These are phyloP conservation scores for Graphilbum sp. DNA, from an alignment of 2,329 filamentous ascomycete species.

Conservation along the genomic window DNA sequence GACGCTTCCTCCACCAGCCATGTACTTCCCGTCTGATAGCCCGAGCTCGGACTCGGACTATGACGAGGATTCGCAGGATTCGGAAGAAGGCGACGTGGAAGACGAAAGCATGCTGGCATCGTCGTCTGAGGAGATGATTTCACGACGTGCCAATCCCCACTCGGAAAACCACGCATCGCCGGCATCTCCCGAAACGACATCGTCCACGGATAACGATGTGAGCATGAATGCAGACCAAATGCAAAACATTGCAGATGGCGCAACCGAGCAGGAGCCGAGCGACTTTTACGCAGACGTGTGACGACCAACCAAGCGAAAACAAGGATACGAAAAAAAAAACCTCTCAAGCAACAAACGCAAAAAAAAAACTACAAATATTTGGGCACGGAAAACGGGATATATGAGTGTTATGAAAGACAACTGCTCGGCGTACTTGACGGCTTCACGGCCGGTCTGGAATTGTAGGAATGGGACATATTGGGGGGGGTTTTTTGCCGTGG, in stretches of 20 bases:
- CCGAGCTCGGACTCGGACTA: slow-evolving; percentile 17
- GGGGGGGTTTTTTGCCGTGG: not conserved
- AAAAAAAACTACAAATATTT: too few relatives aligned
- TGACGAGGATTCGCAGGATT: slow-evolving; percentile 13
- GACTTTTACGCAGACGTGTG: too few relatives aligned
- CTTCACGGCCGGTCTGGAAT: too few relatives aligned
- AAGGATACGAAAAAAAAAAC: too few relatives aligned
- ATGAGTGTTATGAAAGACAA: too few relatives aligned
- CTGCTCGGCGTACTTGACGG: too few relatives aligned
- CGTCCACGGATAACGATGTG: slow-evolving; percentile 22
- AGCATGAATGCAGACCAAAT: too few relatives aligned
- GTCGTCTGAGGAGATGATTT: slow-evolving; percentile 15
- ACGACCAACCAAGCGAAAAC: too few relatives aligned
- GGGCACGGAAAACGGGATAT: too few relatives aligned
- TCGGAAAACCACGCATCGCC: slow-evolving; percentile 22
- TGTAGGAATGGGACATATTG: too few relatives aligned
- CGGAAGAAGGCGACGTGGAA: slow-evolving; percentile 17
- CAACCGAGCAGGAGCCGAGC: too few relatives aligned
- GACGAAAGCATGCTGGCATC: slow-evolving; percentile 16
- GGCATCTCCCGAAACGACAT: slow-evolving; percentile 20
- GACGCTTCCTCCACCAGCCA: slow-evolving; percentile 33
- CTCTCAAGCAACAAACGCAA: too few relatives aligned
- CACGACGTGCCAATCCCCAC: slow-evolving; percentile 18
- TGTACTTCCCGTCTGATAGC: slow-evolving; percentile 33
- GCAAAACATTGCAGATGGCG: not conserved